A percentile compares a stretch with the other conserved stretches of the same genome.
Conservation (phyloP, 139 green algal genomes). For the Chlorokybus atmophyticus region DNA sequence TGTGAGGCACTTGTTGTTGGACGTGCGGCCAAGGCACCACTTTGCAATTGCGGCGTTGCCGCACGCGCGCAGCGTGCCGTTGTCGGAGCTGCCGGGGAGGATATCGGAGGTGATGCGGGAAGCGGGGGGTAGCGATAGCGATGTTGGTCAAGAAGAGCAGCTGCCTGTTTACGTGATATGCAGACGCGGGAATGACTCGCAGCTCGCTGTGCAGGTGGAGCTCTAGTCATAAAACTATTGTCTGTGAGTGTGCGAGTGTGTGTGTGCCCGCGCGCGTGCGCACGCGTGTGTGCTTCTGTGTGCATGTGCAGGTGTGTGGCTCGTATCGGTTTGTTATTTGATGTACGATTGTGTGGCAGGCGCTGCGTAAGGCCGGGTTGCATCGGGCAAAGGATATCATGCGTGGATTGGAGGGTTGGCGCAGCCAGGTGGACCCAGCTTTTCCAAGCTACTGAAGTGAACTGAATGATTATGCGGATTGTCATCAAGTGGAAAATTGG, state of each 20-base stretch:
- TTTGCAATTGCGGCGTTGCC: constrained; percentile 27
- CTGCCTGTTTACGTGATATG: constrained; percentile 66
- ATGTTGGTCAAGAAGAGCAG: neutral
- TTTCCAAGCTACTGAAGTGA: constrained; percentile 34
- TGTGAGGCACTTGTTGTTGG: constrained; percentile 29
- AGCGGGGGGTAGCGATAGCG: neutral
- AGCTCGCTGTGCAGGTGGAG: constrained; percentile 54
- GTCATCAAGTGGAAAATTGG: too few relatives aligned
- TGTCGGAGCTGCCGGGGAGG: neutral
- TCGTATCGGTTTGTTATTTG: too few relatives aligned
- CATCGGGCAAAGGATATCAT: constrained; percentile 49
- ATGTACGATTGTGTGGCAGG: too few relatives aligned
- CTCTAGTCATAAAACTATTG: too few relatives aligned
- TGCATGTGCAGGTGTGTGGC: too few relatives aligned
- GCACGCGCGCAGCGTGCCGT: constrained; percentile 16
- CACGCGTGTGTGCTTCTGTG: too few relatives aligned
- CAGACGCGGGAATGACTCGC: constrained; percentile 84
- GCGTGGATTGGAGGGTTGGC: constrained; percentile 69
- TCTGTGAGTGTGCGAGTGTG: too few relatives aligned
- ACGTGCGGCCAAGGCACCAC: constrained; percentile 23
- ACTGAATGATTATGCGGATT: too few relatives aligned
- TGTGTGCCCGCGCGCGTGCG: too few relatives aligned
- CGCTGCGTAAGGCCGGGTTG: constrained; percentile 47
- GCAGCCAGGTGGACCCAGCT: constrained; percentile 33
- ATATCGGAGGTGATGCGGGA: neutral